Percentiles rank a stretch among this genome's conserved stretches.
Evolutionary conservation across 306 rosid genomes (phyloP).

Genomic region (Pyrus pyrifolia): DNA sequence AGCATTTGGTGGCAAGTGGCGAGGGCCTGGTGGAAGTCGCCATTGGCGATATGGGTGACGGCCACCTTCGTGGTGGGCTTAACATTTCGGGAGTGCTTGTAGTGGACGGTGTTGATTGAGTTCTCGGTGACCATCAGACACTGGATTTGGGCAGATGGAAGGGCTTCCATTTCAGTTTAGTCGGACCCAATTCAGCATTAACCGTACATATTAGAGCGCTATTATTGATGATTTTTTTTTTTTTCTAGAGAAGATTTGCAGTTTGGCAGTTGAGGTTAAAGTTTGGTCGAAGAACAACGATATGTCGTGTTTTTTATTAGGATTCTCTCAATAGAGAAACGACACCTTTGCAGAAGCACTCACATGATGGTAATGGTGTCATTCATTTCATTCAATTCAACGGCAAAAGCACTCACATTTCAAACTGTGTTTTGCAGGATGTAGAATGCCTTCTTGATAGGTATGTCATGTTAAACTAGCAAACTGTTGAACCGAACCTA

Average conservation of each 20-base stretch:
- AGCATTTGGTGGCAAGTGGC: constrained; percentile 50
- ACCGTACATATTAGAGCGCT: neutral
- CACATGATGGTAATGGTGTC: neutral
- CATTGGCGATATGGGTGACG: constrained; percentile 32
- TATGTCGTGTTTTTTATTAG: neutral
- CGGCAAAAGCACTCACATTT: too few relatives aligned
- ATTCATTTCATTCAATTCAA: too few relatives aligned
- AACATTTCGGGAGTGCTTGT: too few relatives aligned
- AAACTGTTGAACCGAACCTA: too few relatives aligned
- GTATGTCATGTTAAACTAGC: too few relatives aligned
- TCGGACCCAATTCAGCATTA: neutral
- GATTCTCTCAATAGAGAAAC: neutral
- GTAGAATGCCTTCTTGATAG: too few relatives aligned
- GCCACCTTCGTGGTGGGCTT: too few relatives aligned
- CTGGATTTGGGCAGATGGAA: too few relatives aligned
- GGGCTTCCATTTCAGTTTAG: neutral
- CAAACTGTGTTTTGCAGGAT: too few relatives aligned
- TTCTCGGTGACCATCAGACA: too few relatives aligned
- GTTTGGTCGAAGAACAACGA: neutral
- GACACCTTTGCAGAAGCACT: neutral
- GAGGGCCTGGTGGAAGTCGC: constrained; percentile 24
- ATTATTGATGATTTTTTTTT: neutral
- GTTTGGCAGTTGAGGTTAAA: neutral
- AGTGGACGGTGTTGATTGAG: too few relatives aligned
- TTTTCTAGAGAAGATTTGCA: neutral